These are phyloP conservation scores for Arachis monticola DNA, from an alignment of 331 rosid species.

Conservation along the genomic window DNA sequence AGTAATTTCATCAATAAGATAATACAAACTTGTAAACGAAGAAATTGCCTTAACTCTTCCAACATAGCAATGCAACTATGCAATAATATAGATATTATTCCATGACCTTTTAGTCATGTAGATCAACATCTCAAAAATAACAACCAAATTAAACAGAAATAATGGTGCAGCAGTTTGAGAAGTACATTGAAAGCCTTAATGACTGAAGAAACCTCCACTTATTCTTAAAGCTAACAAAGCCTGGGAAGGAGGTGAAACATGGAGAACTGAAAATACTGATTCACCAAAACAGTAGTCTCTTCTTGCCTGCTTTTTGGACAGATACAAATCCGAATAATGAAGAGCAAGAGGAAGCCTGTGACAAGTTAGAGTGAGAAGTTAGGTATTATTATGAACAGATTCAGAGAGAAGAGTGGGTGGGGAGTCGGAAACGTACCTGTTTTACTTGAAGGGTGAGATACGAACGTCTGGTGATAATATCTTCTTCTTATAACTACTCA, in stretches of 20 bases:
- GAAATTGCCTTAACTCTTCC: background rate
- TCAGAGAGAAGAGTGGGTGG: background rate
- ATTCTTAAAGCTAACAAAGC: slow-evolving; percentile 6
- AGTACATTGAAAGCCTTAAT: slow-evolving; percentile 10
- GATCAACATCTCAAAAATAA: slow-evolving; percentile 15
- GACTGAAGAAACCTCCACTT: slow-evolving; percentile 19
- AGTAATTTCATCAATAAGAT: background rate
- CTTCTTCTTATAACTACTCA: slow-evolving; percentile 4
- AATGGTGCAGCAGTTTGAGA: background rate
- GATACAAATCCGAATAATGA: background rate
- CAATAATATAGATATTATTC: slow-evolving; percentile 3
- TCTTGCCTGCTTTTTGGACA: background rate
- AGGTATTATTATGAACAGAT: slow-evolving; percentile 11
- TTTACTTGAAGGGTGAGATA: background rate
- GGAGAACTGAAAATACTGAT: slow-evolving; percentile 12
- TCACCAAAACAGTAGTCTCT: background rate
- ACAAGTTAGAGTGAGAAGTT: background rate
- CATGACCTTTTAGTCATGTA: background rate
- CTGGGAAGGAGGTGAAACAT: slow-evolving; percentile 1
- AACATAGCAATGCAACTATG: slow-evolving; percentile 4
- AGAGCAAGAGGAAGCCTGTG: background rate
- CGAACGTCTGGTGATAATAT: background rate
- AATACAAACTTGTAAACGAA: background rate
- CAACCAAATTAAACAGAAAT: slow-evolving; percentile 14
- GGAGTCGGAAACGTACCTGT: background rate